Evolutionary conservation across 2,329 filamentous ascomycete species (phyloP).

Genomic region (Mariannaea elegans): DNA sequence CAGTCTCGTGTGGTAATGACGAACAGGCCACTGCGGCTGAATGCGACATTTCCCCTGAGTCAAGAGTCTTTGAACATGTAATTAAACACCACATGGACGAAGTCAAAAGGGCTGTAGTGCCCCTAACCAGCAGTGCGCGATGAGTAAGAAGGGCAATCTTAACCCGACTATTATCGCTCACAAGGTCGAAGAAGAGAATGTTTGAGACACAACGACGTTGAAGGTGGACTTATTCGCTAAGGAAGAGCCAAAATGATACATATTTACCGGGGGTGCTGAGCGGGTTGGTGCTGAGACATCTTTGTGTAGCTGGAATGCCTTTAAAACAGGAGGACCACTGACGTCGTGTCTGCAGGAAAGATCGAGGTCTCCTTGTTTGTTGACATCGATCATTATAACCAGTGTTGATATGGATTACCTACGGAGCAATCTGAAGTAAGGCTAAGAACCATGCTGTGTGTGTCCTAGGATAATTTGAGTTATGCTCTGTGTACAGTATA

Average conservation of each 20-base stretch:
- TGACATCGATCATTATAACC: too few species aligned
- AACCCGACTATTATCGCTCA: slow-evolving; percentile 29
- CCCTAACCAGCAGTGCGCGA: slow-evolving; percentile 22
- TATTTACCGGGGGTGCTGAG: slow-evolving; percentile 17
- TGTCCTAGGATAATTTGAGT: slow-evolving; percentile 10
- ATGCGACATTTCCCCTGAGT: slow-evolving; percentile 15
- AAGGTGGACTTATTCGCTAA: slow-evolving; percentile 28
- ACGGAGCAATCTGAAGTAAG: too few species aligned
- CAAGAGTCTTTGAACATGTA: slow-evolving; percentile 22
- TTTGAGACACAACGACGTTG: slow-evolving; percentile 29
- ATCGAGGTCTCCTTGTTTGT: slow-evolving; percentile 11
- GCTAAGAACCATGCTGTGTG: too few species aligned
- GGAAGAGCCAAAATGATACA: slow-evolving; percentile 24
- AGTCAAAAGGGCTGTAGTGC: slow-evolving; percentile 19
- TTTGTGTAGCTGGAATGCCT: not conserved
- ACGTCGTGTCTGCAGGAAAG: not conserved
- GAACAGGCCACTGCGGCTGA: slow-evolving; percentile 30
- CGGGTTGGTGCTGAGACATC: not conserved
- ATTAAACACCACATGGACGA: slow-evolving; percentile 31
- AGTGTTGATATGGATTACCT: too few species aligned
- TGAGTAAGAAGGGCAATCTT: slow-evolving; percentile 27
- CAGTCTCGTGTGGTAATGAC: slow-evolving; percentile 23
- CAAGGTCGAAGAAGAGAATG: slow-evolving; percentile 22
- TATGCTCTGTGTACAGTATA: not conserved
- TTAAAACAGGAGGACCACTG: slow-evolving; percentile 2